Evolutionary conservation across 2,329 filamentous ascomycete species (phyloP).

Genomic region (Mycosphaerella arachidis): DNA sequence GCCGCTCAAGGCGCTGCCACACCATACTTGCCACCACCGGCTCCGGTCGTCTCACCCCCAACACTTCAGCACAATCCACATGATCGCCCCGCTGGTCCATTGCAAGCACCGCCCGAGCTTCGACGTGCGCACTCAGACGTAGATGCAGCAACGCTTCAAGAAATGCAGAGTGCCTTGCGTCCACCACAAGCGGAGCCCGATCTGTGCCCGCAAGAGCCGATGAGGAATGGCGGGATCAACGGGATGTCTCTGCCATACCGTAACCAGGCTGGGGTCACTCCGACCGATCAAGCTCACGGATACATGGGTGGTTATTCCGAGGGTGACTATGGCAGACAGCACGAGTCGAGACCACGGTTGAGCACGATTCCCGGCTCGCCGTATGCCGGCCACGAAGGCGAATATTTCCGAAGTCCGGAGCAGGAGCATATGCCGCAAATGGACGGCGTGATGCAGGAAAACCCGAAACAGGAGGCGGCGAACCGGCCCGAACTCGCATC

Average conservation of each 20-base stretch:
- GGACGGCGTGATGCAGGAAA: conserved; percentile 11
- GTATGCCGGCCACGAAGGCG: conserved; percentile 35
- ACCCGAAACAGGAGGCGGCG: conserved; percentile 4
- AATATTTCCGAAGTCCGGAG: conserved; percentile 26
- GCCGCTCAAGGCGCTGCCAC: conserved; percentile 34
- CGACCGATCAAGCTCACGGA: conserved; percentile 31
- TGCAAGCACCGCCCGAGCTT: conserved; percentile 71
- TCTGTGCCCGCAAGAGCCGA: background rate
- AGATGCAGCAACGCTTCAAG: conserved; percentile 73
- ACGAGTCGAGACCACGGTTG: conserved; percentile 27
- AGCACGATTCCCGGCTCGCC: conserved; percentile 47
- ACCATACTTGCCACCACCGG: conserved; percentile 49
- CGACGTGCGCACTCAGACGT: conserved; percentile 78
- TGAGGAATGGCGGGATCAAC: conserved; percentile 2
- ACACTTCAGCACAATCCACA: conserved; percentile 72
- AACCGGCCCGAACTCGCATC: conserved; percentile 28
- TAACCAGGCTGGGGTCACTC: conserved; percentile 32
- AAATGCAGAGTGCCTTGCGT: conserved; percentile 65
- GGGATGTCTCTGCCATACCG: conserved; percentile 11
- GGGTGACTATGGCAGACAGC: conserved; percentile 20
- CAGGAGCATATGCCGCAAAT: conserved; percentile 14
- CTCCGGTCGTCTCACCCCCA: conserved; percentile 73
- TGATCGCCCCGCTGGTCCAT: conserved; percentile 63
- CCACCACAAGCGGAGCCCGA: conserved; percentile 25
- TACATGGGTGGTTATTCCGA: conserved; percentile 11